Base-by-base conservation (phyloP, 805 yeast genomes). In the Monosporozyma siamensis region DNA sequence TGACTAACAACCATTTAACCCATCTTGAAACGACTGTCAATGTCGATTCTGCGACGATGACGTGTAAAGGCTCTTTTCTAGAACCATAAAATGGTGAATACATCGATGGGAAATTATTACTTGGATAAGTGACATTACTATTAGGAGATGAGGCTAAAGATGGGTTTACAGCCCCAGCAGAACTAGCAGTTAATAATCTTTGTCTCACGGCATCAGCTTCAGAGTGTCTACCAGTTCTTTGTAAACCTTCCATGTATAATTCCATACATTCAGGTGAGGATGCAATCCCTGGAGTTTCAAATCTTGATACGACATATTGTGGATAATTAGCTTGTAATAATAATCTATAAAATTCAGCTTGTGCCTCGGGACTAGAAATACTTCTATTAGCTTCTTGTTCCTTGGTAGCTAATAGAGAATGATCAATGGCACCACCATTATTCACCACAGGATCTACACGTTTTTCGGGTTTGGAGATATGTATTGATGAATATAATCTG, bases 261-360 rank as follows among this genome's bases (percentile, higher is more conserved):
- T 72, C 73, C 41, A 87, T 78, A 66, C 97, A 84, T 48, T 83
- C 94, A 2, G 77, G 72, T 44, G 84, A 80, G 10, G 81, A 68
- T 8, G 95, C 92, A 42, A 92, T 85, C n/a, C 95, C 95, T 0
- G 92, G 83, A 7, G 94, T 83, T 61, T 94, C 97, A 60, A 76
- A 94, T 46, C 99, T 75, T 44, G 92, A 82, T n/a, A 90, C 87
- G 6, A 92, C 95, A 42, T 90, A 81, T 54, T 88, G 95, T n/a
- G 98, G 97, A 59, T 87, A 92, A 64, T 85, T 84, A 43, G 90
- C 74, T 44, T 75, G 75, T 49, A 92, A 63, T 38, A 92, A 68
- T 11, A 78, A 71, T 48, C 75, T 74, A 67, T 92, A 92, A 55
- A 92, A 90, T 43, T 77, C 80, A 1, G 94, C 89, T 65, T 92